Evolutionary conservation across 495 filamentous ascomycete species (phyloP).

Genomic region (Neurospora sublineolata): DNA sequence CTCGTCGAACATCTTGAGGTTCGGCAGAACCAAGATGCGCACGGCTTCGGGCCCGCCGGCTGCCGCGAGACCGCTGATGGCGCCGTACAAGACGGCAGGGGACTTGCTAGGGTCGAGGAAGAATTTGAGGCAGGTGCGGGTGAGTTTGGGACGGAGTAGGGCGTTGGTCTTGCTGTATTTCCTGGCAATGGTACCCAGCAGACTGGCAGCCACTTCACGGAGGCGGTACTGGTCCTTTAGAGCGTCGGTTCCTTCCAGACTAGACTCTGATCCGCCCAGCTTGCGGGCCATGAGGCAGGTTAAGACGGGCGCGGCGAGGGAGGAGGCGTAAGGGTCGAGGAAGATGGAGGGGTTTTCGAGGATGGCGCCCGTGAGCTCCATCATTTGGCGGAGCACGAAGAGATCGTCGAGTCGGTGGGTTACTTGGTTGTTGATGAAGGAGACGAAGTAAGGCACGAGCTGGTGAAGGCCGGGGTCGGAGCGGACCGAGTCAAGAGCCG

Average conservation of each 20-base stretch:
- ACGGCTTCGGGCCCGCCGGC: slow-evolving; percentile 71
- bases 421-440: slow-evolving; percentile 88
- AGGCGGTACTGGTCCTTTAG: slow-evolving; percentile 61
- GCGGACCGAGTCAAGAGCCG: slow-evolving; percentile 67
- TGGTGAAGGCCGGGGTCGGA: slow-evolving; percentile 90
- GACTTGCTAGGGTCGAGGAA: slow-evolving; percentile 78
- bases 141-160: slow-evolving; percentile 74
- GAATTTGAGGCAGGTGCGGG: slow-evolving; percentile 77
- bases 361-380: slow-evolving; percentile 74
- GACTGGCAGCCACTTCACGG: slow-evolving; percentile 69
- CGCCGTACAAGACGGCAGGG: slow-evolving; percentile 74
- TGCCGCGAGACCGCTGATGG: slow-evolving; percentile 61
- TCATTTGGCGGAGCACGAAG: slow-evolving; percentile 78
- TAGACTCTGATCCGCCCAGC: slow-evolving; percentile 44
- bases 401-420: slow-evolving; percentile 79
- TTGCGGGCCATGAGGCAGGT: slow-evolving; percentile 85
- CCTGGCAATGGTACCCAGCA: slow-evolving; percentile 59
- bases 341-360: slow-evolving; percentile 74
- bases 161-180: slow-evolving; percentile 66
- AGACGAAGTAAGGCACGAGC: slow-evolving; percentile 87
- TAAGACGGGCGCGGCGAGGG: slow-evolving; percentile 75
- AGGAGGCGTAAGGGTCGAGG: slow-evolving; percentile 81
- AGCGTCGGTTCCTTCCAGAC: slow-evolving; percentile 17
- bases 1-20: slow-evolving; percentile 61
- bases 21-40: slow-evolving; percentile 68